phyloP scores from a whole-genome alignment of 2,329 filamentous ascomycete species.

The Tolypocladium pustulatum region DNA sequence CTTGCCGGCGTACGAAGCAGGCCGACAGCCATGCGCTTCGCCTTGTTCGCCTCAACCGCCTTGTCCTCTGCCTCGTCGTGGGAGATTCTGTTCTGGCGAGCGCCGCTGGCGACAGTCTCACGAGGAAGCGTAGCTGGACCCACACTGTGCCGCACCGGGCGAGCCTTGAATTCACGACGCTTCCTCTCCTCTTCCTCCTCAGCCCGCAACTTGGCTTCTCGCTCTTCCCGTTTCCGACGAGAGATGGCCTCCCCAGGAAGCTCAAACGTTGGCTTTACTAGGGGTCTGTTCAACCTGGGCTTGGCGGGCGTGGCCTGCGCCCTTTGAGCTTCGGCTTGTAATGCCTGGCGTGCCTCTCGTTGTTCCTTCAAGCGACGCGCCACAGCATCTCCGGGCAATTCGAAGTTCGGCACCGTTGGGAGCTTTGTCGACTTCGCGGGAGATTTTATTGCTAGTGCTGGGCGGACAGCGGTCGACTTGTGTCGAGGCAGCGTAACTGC shows the following conservation, averaged over 20 bases:
- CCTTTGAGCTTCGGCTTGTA: conserved; percentile 22
- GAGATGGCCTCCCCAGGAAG: conserved; percentile 53
- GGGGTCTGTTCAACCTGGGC: conserved; percentile 39
- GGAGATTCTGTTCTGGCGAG: conserved; percentile 35
- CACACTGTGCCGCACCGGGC: conserved; percentile 38
- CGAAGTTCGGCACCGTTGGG: conserved; percentile 45
- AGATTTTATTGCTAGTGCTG: conserved; percentile 24
- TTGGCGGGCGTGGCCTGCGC: conserved; percentile 28
- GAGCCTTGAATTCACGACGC: conserved; percentile 54
- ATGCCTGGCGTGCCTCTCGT: conserved; percentile 41
- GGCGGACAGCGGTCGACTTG: conserved; percentile 8
- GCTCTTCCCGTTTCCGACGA: conserved; percentile 42
- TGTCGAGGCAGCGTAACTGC: conserved; percentile 8
- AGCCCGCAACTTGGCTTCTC: conserved; percentile 41
- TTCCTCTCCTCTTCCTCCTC: conserved; percentile 51
- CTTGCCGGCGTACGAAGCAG: conserved; percentile 1
- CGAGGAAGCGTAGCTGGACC: conserved; percentile 34
- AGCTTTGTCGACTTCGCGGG: conserved; percentile 42
- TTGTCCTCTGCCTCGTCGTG: conserved; percentile 13
- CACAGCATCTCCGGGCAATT: conserved; percentile 53
- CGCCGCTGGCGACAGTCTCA: conserved; percentile 47
- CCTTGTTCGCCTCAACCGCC: conserved; percentile 5
- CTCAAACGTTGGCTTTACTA: conserved; percentile 47
- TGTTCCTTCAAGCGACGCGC: conserved; percentile 47
- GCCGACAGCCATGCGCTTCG: conserved; percentile 15